These are phyloP conservation scores for Fusarium beomiforme DNA, from an alignment of 2,329 filamentous ascomycete genomes.

Conservation along the genomic window DNA sequence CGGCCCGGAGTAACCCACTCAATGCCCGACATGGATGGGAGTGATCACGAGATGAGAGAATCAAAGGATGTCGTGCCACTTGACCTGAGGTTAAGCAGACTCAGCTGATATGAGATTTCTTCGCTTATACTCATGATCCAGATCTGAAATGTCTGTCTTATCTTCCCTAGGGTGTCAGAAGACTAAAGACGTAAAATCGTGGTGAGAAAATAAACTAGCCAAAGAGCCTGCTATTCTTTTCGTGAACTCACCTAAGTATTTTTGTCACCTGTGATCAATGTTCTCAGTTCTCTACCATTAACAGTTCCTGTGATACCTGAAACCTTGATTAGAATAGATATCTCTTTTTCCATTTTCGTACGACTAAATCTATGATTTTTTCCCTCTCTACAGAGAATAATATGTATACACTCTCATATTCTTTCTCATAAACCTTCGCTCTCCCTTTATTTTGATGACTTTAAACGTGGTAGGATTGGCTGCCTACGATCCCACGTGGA, in stretches of 20 bases:
- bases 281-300: background rate
- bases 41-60: background rate
- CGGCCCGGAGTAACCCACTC: background rate
- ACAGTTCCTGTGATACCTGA: background rate
- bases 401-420: background rate
- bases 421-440: background rate
- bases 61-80: background rate
- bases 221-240: no score
- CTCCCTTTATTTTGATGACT: background rate
- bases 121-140: background rate
- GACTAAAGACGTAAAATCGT: no score
- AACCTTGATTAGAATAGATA: background rate
- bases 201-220: no score
- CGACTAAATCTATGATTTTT: background rate
- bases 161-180: no score
- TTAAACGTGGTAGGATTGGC: background rate
- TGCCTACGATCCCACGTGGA: no score
- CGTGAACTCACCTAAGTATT: no score
- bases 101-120: no score
- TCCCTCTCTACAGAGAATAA: background rate
- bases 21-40: background rate
- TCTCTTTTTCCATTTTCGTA: background rate
- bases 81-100: no score
- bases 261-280: no score
- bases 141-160: background rate